A percentile compares a stretch with the other conserved stretches of the same genome.
Conservation (phyloP, 1,139 yeast species). For the Saccharomyces hybrid region DNA sequence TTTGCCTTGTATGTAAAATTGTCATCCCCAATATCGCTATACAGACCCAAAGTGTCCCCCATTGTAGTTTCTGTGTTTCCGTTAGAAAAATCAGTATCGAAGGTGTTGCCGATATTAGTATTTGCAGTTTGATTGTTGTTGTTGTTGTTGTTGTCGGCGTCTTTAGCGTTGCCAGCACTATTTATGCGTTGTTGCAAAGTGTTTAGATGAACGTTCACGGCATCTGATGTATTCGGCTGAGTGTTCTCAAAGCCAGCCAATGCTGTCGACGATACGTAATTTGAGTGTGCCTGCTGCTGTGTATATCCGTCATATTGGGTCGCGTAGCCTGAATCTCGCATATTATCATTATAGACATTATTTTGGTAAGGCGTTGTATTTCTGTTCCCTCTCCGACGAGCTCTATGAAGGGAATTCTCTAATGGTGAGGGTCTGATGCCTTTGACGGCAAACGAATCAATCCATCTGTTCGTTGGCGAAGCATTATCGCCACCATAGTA, state of each 20-base stretch:
- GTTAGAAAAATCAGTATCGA: conserved; percentile 29
- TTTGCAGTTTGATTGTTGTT: conserved; percentile 13
- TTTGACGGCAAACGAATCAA: conserved; percentile 62
- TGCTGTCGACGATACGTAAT: conserved; percentile 35
- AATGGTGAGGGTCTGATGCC: conserved; percentile 36
- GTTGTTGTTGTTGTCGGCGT: no score
- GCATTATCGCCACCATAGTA: conserved; percentile 81
- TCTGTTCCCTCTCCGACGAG: conserved; percentile 12
- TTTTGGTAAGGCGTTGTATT: no score
- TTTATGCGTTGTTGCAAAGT: no score
- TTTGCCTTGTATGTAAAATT: conserved; percentile 80
- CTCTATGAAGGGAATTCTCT: conserved; percentile 23
- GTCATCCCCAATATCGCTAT: conserved; percentile 32
- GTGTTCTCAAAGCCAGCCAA: conserved; percentile 36
- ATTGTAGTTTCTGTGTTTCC: conserved; percentile 33
- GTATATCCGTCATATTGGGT: background rate
- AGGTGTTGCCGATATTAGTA: conserved; percentile 20
- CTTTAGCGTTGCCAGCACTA: no score
- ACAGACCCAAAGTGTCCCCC: conserved; percentile 31
- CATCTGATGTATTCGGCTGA: no score
- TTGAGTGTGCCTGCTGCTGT: conserved; percentile 3
- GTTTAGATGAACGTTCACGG: no score
- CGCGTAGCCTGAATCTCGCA: background rate
- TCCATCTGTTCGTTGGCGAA: conserved; percentile 72
- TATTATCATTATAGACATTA: background rate